Evolutionary conservation across 164 flowering plant species (phyloP), one percentile per base, ranked within the genome.

Genomic region (Warburgia ugandensis): DNA sequence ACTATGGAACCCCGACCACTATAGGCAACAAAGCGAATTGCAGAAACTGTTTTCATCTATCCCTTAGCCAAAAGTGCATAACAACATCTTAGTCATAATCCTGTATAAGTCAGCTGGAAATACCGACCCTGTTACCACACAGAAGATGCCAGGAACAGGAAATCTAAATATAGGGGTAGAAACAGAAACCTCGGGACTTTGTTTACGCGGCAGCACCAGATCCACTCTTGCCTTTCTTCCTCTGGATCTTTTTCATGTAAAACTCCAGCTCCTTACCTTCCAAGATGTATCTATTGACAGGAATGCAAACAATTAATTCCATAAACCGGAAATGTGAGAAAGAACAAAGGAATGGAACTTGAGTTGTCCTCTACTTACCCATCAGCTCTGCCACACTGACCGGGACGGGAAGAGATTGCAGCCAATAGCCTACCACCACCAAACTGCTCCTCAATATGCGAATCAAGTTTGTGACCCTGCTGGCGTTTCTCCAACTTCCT

Each of bases 221-320:
- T 28, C 46, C 22, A 36, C 68, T 64, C 59, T 67, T 67, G 59
- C 70, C 70, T 46, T 67, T 62, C 63, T 67, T 62, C 59, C 60
- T 57, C 28, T 61, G 70, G 29, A 66, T 11, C 55, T 61, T 66
- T 52, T 61, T 66, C 62, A 42, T 52, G 31, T 66, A 66, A 21
- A 67, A 67, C 41, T 67, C 70, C 17, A 67, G 66, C 62, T 67
- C 66, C 48, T 67, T 67, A 4, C 70, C 70, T 43, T 67, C 70
- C 55, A 67, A 36, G 36, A 67, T 62, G 48, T 67, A 67, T 17
- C 65, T 66, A 48, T 38, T 4, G 14, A 50, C 20, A 37, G 35
- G 19, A 33, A 21, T 2, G 13, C 3, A 9, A 41, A 17, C 45
- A 41, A 12, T 26, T 20, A 16, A 4, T 4, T n/a, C 21, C 45